These are phyloP conservation scores for Arthroderma uncinatum DNA, from an alignment of 2,329 filamentous ascomycete genomes.

Conservation along the genomic window DNA sequence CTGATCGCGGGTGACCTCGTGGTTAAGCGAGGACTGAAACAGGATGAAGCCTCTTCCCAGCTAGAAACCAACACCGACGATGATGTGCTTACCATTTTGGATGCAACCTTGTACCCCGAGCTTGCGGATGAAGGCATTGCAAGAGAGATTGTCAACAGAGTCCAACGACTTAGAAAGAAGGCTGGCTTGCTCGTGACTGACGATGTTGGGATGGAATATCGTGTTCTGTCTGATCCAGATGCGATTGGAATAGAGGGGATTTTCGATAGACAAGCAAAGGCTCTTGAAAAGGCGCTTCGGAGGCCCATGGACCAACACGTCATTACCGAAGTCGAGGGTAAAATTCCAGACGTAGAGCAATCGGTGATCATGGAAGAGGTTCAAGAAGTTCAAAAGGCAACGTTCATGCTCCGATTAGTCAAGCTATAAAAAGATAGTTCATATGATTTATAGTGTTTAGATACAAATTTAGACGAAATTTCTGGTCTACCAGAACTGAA, in stretches of 20 bases:
- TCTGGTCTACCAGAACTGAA: not conserved
- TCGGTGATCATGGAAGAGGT: constrained; percentile 68
- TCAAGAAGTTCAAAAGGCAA: constrained; percentile 74
- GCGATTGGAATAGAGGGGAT: constrained; percentile 59
- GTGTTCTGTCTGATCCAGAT: constrained; percentile 66
- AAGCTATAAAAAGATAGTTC: constrained; percentile 46
- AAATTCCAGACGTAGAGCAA: constrained; percentile 44
- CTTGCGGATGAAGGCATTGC: constrained; percentile 80
- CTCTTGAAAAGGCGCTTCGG: constrained; percentile 67
- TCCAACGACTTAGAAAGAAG: constrained; percentile 89
- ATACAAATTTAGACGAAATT: constrained; percentile 9
- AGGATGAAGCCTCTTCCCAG: constrained; percentile 58
- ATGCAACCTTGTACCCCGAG: constrained; percentile 69
- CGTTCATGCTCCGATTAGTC: constrained; percentile 63
- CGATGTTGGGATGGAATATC: constrained; percentile 91
- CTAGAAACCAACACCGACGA: constrained; percentile 81
- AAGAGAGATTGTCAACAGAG: constrained; percentile 82
- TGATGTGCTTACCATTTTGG: constrained; percentile 85
- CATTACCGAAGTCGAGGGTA: constrained; percentile 48
- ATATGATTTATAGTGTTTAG: constrained; percentile 26
- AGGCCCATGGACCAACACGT: constrained; percentile 63
- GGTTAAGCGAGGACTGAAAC: constrained; percentile 66
- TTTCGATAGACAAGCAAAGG: constrained; percentile 55
- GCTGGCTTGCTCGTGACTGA: constrained; percentile 83
- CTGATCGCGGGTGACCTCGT: constrained; percentile 73